phyloP scores from a whole-genome alignment of 768 basidiomycete species.

The Lentinula lateritia region DNA sequence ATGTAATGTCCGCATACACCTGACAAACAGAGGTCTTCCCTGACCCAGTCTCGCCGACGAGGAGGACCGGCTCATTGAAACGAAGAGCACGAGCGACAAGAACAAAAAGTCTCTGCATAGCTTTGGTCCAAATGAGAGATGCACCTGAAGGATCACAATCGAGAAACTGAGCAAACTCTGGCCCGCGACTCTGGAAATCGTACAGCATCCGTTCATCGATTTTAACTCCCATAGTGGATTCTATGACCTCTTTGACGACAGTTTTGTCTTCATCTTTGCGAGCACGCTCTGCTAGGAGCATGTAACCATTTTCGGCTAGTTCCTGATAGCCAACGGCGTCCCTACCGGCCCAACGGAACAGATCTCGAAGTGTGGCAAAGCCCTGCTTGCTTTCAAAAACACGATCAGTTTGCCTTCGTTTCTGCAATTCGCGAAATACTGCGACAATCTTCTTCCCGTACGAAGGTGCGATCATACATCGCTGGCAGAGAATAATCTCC shows the following conservation, averaged over 20 bases:
- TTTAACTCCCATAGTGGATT: conserved; percentile 80
- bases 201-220: conserved; percentile 76
- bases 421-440: conserved; percentile 92
- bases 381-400: conserved; percentile 98
- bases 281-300: conserved; percentile 91
- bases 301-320: conserved; percentile 93
- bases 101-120: conserved; percentile 87
- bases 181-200: conserved; percentile 35
- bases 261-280: conserved; percentile 80
- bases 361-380: conserved; percentile 92
- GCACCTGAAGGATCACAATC: conserved; percentile 48
- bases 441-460: conserved; percentile 86
- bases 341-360: conserved; percentile 95
- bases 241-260: conserved; percentile 90
- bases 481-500: conserved; percentile 88
- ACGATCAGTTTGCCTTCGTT: conserved; percentile 81
- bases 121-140: conserved; percentile 84
- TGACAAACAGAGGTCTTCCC: conserved; percentile 98
- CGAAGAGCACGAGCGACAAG: conserved; percentile 80
- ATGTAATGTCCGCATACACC: conserved; percentile 65
- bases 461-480: conserved; percentile 90
- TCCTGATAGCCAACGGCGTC: conserved; percentile 88
- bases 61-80: conserved; percentile 89
- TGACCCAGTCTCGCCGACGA: conserved; percentile 96
- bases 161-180: conserved; percentile 42